Percentiles rank a stretch among this genome's conserved stretches.
Conservation (phyloP, 2,329 filamentous ascomycete species). For the Colletotrichum sp. region DNA sequence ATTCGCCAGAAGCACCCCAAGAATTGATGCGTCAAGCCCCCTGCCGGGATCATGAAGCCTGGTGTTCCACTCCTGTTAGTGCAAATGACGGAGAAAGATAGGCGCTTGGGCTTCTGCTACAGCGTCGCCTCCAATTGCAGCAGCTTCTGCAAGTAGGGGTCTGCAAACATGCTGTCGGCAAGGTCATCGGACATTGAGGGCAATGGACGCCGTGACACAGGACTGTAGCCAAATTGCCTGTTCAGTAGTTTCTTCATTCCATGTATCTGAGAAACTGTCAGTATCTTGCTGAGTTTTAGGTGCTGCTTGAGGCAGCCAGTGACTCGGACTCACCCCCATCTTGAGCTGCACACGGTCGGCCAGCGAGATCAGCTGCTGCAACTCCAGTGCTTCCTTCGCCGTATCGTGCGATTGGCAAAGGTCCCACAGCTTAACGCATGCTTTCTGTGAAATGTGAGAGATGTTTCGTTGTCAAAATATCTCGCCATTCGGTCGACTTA, state of each 20-base stretch:
- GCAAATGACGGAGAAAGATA: neutral
- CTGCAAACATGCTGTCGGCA: neutral
- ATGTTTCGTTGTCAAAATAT: neutral
- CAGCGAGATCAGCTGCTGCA: neutral
- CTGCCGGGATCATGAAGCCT: neutral
- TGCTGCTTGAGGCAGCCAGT: neutral
- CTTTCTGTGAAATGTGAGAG: neutral
- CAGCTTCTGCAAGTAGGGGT: neutral
- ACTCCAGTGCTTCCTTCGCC: neutral
- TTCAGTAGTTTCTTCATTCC: neutral
- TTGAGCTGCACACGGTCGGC: neutral
- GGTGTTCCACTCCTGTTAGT: neutral
- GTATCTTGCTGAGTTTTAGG: neutral
- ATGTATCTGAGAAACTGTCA: neutral
- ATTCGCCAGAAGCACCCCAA: neutral
- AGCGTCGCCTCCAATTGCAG: neutral
- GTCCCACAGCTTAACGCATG: neutral
- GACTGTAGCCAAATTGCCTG: neutral
- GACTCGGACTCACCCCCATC: neutral
- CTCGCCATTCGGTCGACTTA: neutral
- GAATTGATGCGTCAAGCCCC: neutral
- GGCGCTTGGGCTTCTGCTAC: neutral
- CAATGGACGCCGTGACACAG: neutral
- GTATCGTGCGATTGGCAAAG: neutral
- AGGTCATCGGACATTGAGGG: neutral